Evolutionary conservation across 352 stramenopile species (phyloP), one percentile per base, ranked within the genome.

Genomic region (Globisporangium nagaii): DNA sequence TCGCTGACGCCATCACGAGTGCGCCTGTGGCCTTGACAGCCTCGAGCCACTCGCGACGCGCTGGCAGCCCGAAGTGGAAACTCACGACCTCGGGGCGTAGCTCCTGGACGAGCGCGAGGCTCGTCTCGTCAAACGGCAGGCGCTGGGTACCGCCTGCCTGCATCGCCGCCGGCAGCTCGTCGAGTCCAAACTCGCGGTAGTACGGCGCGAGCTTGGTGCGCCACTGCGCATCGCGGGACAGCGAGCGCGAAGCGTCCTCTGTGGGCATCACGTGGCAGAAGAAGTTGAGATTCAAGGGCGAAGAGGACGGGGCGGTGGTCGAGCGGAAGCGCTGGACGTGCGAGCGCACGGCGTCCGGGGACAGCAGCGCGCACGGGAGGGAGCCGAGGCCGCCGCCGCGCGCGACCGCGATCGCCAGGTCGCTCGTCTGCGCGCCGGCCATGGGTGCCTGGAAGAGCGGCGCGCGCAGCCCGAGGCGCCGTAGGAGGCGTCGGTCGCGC

Each of bases 61-160:
- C 41, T 13, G 74, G 74, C 1, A 86, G 52, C 7, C 72, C 77
- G 50, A 88, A 88, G 65, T 84, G 74, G 60, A 88, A 88, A 60
- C 74, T 88, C 19, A 88, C 72, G 12, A 86, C 77, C 11, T 66
- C 42, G 1, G 72, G 74, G n/a, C 68, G 70, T 5, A 30, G 39
- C 32, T 81, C 60, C n/a, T 83, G 61, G 3, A 71, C 64, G 17
- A 85, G 61, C 20, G 85, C 55, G 28, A 66, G 50, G 3, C 79
- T 62, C 53, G 69, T 76, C 10, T 76, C 66, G 2, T 68, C 51
- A 20, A 63, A 74, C 12, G 58, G 41, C 39, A 27, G 0, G 22
- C 32, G 8, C 49, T 57, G 4, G 81, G 44, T 13, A 58, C 19
- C 1, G 31, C 32, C 12, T 60, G 49, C 9, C 44, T 3, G 9